Evolutionary conservation across 2,329 filamentous ascomycete genomes (phyloP), one percentile per base, ranked within the genome.

Genomic region (Beauveria australis): DNA sequence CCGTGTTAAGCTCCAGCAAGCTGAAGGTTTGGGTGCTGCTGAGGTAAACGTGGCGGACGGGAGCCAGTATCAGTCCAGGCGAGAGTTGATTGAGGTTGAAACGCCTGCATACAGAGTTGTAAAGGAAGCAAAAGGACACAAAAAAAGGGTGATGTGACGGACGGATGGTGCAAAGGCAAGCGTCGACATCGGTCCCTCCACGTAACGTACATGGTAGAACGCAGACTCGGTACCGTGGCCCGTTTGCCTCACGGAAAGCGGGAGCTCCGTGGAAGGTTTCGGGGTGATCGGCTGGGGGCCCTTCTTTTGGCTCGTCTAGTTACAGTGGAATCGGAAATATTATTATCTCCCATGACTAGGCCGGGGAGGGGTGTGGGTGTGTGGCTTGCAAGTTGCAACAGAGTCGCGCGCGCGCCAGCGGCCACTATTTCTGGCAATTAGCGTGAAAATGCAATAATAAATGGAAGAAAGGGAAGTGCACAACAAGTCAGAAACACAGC

Each of bases 201-300:
- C 37, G 40, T 47, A 59, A 59, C 37, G 40, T 47, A 59, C 37
- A 22, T 47, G 26, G 56, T 59, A 53, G 47, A 54, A 54, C 43
- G 30, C n/a, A 54, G 58, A 60, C 57, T 59, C 57, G 57, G 57
- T 59, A 53, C 48, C 8, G 41, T 59, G 57, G 57, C 57, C 57
- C 57, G 57, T 59, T 51, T 59, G 57, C 24, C 57, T 53, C 49
- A 53, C 57, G 57, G 57, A 59, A 59, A 53, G 57, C 57, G 57
- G 57, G 57, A 59, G 57, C 57, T 60, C 41, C 51, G 58, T 60
- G 58, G 30, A 60, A 60, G 58, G 58, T 49, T 60, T 61, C 60
- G 60, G 60, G 53, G 47, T 61, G 60, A 61, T 61, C 60, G 60
- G 60, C 60, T 61, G 60, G 60, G 53, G 53, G 47, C 48, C 59